A percentile compares a stretch with the other conserved stretches of the same genome.
Evolutionary conservation across 1,284 basidiomycete genomes (phyloP).

Genomic region (Anthracocystis walkeri): DNA sequence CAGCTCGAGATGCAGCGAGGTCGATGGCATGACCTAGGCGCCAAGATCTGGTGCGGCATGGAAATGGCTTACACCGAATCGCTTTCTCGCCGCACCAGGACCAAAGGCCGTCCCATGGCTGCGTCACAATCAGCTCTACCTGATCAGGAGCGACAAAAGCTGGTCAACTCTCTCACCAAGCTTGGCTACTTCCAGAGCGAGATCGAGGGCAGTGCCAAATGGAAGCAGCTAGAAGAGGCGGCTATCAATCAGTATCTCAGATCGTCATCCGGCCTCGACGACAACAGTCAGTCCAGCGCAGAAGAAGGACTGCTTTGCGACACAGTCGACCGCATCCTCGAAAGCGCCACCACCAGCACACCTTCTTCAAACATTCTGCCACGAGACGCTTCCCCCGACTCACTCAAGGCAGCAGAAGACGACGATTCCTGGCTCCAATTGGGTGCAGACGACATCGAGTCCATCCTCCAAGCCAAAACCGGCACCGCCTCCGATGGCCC

Average conservation of each 20-base stretch:
- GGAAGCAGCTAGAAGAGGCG: slow-evolving; percentile 54
- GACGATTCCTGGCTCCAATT: slow-evolving; percentile 58
- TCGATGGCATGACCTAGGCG: slow-evolving; percentile 60
- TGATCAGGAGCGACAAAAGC: slow-evolving; percentile 22
- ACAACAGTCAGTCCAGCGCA: neutral
- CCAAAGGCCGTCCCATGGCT: slow-evolving; percentile 9
- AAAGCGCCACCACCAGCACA: neutral
- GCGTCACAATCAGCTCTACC: neutral
- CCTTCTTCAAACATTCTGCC: neutral
- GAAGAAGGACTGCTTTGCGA: slow-evolving; percentile 17
- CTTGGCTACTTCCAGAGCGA: slow-evolving; percentile 63
- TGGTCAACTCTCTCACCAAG: slow-evolving; percentile 41
- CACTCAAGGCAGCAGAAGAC: slow-evolving; percentile 37
- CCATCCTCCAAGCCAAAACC: slow-evolving; percentile 28
- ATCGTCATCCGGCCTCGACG: neutral
- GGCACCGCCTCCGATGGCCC: neutral
- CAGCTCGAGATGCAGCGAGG: slow-evolving; percentile 40
- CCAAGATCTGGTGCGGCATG: slow-evolving; percentile 62
- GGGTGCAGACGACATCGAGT: slow-evolving; percentile 45
- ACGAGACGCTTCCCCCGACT: neutral
- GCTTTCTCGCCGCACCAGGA: slow-evolving; percentile 19
- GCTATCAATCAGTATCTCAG: slow-evolving; percentile 32
- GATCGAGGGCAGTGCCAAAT: slow-evolving; percentile 50
- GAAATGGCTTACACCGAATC: slow-evolving; percentile 60
- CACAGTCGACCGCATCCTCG: slow-evolving; percentile 12